Evolutionary conservation across 768 basidiomycete species (phyloP).

Genomic region (Mycena rosella): DNA sequence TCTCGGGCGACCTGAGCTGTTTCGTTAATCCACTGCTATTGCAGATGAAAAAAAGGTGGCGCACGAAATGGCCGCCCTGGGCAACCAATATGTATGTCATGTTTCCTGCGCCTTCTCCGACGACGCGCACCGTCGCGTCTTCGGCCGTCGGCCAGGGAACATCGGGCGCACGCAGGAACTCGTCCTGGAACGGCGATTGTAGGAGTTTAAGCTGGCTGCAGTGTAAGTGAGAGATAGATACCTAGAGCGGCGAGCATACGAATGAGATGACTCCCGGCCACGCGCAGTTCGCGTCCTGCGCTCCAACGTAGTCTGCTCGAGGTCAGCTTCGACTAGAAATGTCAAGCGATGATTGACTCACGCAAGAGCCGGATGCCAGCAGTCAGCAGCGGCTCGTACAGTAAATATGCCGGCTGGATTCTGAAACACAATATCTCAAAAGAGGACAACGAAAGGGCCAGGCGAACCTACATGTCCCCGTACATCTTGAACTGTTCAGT

Average conservation of each 20-base stretch:
- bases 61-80: conserved; percentile 50
- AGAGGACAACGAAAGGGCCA: not conserved
- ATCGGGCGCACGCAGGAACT: conserved; percentile 44
- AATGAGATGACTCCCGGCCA: conserved; percentile 47
- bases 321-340: not conserved
- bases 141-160: too few relatives aligned
- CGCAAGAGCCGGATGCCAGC: too few relatives aligned
- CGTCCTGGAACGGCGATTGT: conserved; percentile 40
- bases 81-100: too few relatives aligned
- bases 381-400: conserved; percentile 45
- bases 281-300: conserved; percentile 42
- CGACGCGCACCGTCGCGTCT: too few relatives aligned
- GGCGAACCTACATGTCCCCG: conserved; percentile 36
- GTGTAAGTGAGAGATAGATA: not conserved
- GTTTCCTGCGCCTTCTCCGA: too few relatives aligned
- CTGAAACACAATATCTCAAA: not conserved
- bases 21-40: not conserved
- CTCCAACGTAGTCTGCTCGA: conserved; percentile 47
- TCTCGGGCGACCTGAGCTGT: conserved; percentile 34
- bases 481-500: conserved; percentile 28
- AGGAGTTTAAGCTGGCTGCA: conserved; percentile 42
- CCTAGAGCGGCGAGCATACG: conserved; percentile 15
- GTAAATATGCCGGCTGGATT: conserved; percentile 35
- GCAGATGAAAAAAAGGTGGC: conserved; percentile 10
- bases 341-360: conserved; percentile 21